Base-by-base conservation (phyloP, 192 early-diverging fungal species). In the Coemansia furcata region DNA sequence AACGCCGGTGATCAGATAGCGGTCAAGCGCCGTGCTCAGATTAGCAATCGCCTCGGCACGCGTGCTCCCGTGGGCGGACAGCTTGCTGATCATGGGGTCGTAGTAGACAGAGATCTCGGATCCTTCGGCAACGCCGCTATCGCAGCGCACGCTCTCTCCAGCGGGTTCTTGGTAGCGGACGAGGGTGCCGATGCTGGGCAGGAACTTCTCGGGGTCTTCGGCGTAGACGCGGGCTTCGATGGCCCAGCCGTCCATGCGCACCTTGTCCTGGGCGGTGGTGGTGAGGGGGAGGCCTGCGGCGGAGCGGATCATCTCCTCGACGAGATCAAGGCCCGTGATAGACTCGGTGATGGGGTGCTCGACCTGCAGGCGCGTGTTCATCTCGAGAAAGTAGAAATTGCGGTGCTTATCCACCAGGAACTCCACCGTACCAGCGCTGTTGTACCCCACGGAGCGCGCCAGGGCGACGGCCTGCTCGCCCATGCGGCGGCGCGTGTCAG, bases 141-240 rank as follows among this genome's bases (percentile, higher is more conserved):
- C 96, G 82, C 93, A 95, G n/a, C 96, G 88, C 35, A 94, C 88
- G 6, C 11, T 2, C 23, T 90, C 83, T 19, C 54, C 61, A 14
- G 23, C 36, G 0, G 96, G 94, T 72, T 98, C 96, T 32, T 88
- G 87, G 83, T 98, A 98, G 74, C 87, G 87, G 29, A 83, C 79
- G 54, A 98, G 86, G 36, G 89, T 87, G 49, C 96, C 96, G 64
- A 96, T 95, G 40, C 93, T 95, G 4, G 96, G 95, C 37, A 98
- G 81, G 84, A 94, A 96, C 77, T 90, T 94, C 57, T 91, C 91
- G 3, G 96, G 94, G 72, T 98, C 93, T 73, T 98, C 96, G 30
- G 96, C 96, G 72, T 98, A 98, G 14, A 98, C 93, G 55, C 96
- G 90, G 14, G 96, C 92, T 83, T 98, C 96, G 66, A 95, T 88